Evolutionary conservation across 768 basidiomycete species (phyloP).

Genomic region (Cystofilobasidium macerans): DNA sequence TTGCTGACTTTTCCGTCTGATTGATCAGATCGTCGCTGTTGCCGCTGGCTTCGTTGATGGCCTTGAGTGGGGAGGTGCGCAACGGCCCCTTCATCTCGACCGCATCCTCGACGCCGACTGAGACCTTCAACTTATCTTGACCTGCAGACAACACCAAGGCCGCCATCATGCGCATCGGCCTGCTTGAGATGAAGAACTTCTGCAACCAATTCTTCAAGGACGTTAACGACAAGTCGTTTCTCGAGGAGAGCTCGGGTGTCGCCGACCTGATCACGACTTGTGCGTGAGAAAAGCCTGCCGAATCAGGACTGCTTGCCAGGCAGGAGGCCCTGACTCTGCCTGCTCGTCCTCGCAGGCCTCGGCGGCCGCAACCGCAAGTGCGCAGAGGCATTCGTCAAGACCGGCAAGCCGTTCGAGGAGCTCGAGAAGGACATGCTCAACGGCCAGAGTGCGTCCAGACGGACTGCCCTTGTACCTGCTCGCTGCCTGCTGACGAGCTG

Average conservation of each 20-base stretch:
- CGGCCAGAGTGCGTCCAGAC: conserved; percentile 32
- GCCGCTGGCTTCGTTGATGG: conserved; percentile 42
- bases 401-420: conserved; percentile 8
- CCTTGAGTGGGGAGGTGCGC: conserved; percentile 40
- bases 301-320: background rate
- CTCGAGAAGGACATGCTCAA: conserved; percentile 26
- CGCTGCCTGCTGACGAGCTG: no score
- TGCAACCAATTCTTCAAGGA: conserved; percentile 42
- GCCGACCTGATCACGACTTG: conserved; percentile 45
- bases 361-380: conserved; percentile 34
- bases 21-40: conserved; percentile 43
- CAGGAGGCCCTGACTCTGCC: background rate
- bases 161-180: conserved; percentile 45
- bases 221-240: conserved; percentile 41
- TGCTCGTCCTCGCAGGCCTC: conserved; percentile 28
- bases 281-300: conserved; percentile 17
- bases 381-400: conserved; percentile 25
- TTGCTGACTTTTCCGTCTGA: background rate
- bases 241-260: conserved; percentile 42
- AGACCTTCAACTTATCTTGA: background rate
- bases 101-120: background rate
- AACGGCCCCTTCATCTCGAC: background rate
- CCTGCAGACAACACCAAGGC: conserved; percentile 31
- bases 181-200: conserved; percentile 45
- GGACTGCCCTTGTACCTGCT: background rate